Percentiles rank a stretch among this genome's conserved stretches.
Conservation (phyloP, 1,284 basidiomycete genomes). For the Afroboletus lepidellus region DNA sequence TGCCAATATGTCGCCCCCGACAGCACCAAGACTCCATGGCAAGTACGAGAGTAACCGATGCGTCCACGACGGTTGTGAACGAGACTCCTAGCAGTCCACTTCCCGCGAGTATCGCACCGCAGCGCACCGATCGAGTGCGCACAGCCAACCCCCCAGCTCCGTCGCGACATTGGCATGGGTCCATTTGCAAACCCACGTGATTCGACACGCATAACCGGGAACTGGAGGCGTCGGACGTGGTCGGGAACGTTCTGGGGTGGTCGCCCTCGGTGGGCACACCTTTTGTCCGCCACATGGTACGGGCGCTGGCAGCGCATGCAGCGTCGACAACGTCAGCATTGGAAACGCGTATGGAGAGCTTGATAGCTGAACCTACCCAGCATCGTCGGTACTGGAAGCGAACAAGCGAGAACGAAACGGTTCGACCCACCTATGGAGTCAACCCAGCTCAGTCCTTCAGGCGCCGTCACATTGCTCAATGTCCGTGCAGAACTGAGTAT, state of each 20-base stretch:
- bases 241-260: too few relatives aligned
- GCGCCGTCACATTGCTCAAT: conserved; percentile 75
- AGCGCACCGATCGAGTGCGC: conserved; percentile 36
- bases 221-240: too few relatives aligned
- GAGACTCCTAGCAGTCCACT: not conserved
- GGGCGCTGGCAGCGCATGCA: conserved; percentile 85
- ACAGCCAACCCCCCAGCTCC: conserved; percentile 61
- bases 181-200: conserved; percentile 57
- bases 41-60: conserved; percentile 59
- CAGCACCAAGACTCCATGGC: conserved; percentile 39
- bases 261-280: conserved; percentile 59
- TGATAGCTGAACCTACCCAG: conserved; percentile 62
- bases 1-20: conserved; percentile 29
- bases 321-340: conserved; percentile 70
- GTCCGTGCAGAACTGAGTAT: conserved; percentile 77
- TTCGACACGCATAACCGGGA: too few relatives aligned
- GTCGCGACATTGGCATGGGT: conserved; percentile 48
- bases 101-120: too few relatives aligned
- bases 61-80: conserved; percentile 36
- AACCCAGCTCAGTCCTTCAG: conserved; percentile 78
- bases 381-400: conserved; percentile 4
- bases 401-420: not conserved
- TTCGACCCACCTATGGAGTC: conserved; percentile 74
- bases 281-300: conserved; percentile 78
- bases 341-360: conserved; percentile 83